Base-by-base conservation (phyloP, 1,284 basidiomycete species). In the Cerioporus squamosus region DNA sequence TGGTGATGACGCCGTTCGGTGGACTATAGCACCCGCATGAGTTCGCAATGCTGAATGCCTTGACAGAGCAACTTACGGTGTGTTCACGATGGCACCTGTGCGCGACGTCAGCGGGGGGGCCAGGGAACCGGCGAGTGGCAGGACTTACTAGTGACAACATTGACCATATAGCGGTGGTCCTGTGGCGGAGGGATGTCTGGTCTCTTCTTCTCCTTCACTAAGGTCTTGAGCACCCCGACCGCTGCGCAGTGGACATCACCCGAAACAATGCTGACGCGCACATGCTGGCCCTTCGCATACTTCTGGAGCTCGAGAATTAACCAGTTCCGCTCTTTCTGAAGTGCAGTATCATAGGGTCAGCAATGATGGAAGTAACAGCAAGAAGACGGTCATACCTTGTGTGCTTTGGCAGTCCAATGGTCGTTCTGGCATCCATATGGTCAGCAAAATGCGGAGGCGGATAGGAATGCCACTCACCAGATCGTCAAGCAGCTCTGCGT, bases 161-260 rank as follows among this genome's bases (percentile, higher is more conserved):
- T 95, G 46, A 95, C 72, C 94, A 97, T 97, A 72, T 93, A 97
- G 39, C 93, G 84, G 70, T 87, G 77, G 71, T 97, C 95, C 31
- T 72, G 64, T 2, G 74, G 69, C 1, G 91, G 86, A 3, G 73
- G 68, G 10, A 85, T 61, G 43, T 83, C 83, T 9, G 69, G 63
- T 33, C 69, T 70, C 47, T 80, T 82, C 67, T 83, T 87, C 26
- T 68, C 70, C 66, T 76, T 81, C 73, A 69, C 66, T 42, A 88
- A 76, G 1, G 92, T 92, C 74, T 90, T 93, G 66, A 95, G 77
- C 12, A 87, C 74, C 1, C 92, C 91, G 1, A 95, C 92, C 0
- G 93, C 90, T 0, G 90, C 90, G 64, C 92, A 92, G 69, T 97
- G 95, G 22, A 97, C 95, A 69, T 98, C 95, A 2, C 95, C 95